Evolutionary conservation across 495 filamentous ascomycete species (phyloP), one percentile per base, ranked within the genome.

Genomic region (Penicillium odoratum): DNA sequence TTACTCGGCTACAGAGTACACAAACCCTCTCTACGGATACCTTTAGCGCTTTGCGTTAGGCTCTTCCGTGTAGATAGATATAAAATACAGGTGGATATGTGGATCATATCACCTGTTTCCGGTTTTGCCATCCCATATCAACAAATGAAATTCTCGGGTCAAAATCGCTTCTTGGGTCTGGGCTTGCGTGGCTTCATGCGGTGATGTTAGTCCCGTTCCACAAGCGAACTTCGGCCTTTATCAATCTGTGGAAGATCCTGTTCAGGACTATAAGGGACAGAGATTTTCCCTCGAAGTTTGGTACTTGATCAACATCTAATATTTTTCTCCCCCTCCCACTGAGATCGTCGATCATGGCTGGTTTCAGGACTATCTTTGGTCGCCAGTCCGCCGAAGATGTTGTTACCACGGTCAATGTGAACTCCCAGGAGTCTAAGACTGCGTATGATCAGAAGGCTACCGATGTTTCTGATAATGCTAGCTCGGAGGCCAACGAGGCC

Each of bases 101-200:
- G 46, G 46, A 48, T 48, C 46, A 11, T 7, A 10, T 30, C 26
- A 30, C 28, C 7, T 30, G 7, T 16, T 31, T 48, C 26, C 46
- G 31, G 46, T 48, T 30, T 48, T 29, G 28, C 46, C 28, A 11
- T 21, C 28, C 7, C 26, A 31, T n/a, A 30, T 48, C 46, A 15
- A 29, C 46, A 48, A 48, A 48, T 31, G 10, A 30, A 10, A 48
- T 48, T 28, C 3, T 5, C 8, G 16, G 4, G 28, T 48, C 5
- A 31, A 0, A 31, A 48, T 30, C 31, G 28, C 25, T 4, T 9
- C 13, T 31, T 33, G 28, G 46, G 15, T 33, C 28, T 30, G 26
- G 46, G 46, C 46, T 30, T 48, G 26, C 46, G 25, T 48, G 46
- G 46, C 46, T 48, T 48, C 46, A 48, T 48, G 46, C 46, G 26